A percentile compares a stretch with the other conserved stretches of the same genome.
These are phyloP conservation scores for Leccinum fallax DNA, from an alignment of 1,284 basidiomycete species.

Conservation along the genomic window DNA sequence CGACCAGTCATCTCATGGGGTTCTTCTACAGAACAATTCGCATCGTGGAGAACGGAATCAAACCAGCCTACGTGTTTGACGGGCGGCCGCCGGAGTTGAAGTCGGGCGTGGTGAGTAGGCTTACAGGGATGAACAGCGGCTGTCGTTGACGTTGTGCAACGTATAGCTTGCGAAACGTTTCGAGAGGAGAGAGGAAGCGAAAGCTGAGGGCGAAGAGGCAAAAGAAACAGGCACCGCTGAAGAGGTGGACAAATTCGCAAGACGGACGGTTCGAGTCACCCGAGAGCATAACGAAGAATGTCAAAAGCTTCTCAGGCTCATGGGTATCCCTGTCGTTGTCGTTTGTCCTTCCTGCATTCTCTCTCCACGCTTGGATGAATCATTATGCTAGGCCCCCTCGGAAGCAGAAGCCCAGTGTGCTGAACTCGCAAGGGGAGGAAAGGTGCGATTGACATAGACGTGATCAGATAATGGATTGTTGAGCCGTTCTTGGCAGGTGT, in stretches of 20 bases:
- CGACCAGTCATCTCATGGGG: slow-evolving; percentile 97
- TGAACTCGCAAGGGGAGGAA: slow-evolving; percentile 92
- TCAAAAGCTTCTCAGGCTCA: slow-evolving; percentile 82
- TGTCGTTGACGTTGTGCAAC: slow-evolving; percentile 8
- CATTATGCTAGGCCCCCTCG: slow-evolving; percentile 79
- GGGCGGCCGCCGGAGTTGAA: slow-evolving; percentile 98
- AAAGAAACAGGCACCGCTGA: slow-evolving; percentile 93
- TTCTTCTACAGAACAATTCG: slow-evolving; percentile 97
- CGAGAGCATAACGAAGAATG: slow-evolving; percentile 97
- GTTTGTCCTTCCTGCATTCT: slow-evolving; percentile 58
- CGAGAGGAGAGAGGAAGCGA: slow-evolving; percentile 89
- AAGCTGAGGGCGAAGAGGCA: slow-evolving; percentile 93
- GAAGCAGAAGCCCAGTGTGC: slow-evolving; percentile 99
- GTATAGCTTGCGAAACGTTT: slow-evolving; percentile 89
- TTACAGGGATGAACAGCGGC: too few species aligned
- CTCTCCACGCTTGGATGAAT: slow-evolving; percentile 7
- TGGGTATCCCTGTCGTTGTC: slow-evolving; percentile 96
- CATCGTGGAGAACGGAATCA: slow-evolving; percentile 99
- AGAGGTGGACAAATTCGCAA: slow-evolving; percentile 88
- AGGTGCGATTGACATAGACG: slow-evolving; percentile 48
- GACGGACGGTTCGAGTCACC: slow-evolving; percentile 94
- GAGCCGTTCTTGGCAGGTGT: slow-evolving; percentile 62
- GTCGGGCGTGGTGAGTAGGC: slow-evolving; percentile 82
- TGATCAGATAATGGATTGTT: slow-evolving; percentile 6
- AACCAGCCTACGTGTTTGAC: slow-evolving; percentile 98